Evolutionary conservation across 257 asterid species (phyloP).

Genomic region (Salvia splendens): DNA sequence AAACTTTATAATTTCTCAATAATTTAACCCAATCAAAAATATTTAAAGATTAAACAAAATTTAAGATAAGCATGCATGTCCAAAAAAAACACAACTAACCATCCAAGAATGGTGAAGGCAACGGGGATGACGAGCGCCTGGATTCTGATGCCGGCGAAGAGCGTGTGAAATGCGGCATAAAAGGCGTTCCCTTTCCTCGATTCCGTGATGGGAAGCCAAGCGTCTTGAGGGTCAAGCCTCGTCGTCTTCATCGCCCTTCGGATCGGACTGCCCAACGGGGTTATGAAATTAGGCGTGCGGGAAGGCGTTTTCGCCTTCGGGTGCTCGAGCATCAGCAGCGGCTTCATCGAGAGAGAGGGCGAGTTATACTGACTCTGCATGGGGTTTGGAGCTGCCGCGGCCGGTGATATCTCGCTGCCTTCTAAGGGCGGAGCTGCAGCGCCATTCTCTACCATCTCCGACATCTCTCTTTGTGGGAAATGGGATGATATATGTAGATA

Average conservation of each 20-base stretch:
- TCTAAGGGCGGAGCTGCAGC: too few relatives aligned
- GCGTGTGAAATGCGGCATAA: constrained; percentile 66
- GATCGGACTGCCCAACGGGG: constrained; percentile 42
- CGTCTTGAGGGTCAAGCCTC: constrained; percentile 60
- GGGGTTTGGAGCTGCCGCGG: neutral
- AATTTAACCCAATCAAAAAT: too few relatives aligned
- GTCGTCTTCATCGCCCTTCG: constrained; percentile 42
- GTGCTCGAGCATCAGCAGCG: constrained; percentile 28
- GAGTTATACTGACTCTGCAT: constrained; percentile 38
- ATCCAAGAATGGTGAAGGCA: constrained; percentile 69
- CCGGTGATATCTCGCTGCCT: constrained; percentile 25
- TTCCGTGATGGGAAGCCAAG: constrained; percentile 75
- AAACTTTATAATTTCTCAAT: too few relatives aligned
- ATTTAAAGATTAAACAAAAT: too few relatives aligned
- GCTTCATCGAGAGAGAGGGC: constrained; percentile 41
- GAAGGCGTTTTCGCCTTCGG: constrained; percentile 10
- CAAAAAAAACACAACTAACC: too few relatives aligned
- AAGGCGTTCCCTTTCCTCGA: constrained; percentile 70
- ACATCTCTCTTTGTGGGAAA: constrained; percentile 16
- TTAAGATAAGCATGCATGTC: too few relatives aligned
- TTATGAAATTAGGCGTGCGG: constrained; percentile 24
- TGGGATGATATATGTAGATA: constrained; percentile 1
- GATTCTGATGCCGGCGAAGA: constrained; percentile 67
- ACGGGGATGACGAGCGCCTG: constrained; percentile 74
- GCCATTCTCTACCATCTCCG: constrained; percentile 24